Evolutionary conservation across 441 rosid species (phyloP).

Genomic region (Gossypium gossypioides): DNA sequence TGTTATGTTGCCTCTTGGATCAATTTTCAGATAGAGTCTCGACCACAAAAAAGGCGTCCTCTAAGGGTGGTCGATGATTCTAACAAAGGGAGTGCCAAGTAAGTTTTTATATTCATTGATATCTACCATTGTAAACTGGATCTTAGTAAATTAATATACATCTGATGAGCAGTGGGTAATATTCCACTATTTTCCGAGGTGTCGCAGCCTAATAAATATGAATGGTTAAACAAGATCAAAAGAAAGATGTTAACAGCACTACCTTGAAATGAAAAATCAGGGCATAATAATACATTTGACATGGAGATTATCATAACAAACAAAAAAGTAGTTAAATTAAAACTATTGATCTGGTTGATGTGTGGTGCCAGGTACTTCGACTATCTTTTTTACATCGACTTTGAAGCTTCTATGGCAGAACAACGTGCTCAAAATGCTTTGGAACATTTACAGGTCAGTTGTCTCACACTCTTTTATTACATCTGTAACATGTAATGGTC

Average conservation of each 20-base stretch:
- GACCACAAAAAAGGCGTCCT: constrained; percentile 65
- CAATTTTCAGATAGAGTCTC: constrained; percentile 70
- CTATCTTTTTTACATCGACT: constrained; percentile 78
- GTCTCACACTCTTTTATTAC: background rate
- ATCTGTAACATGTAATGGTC: background rate
- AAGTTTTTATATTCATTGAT: constrained; percentile 22
- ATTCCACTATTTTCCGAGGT: background rate
- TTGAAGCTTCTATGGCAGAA: constrained; percentile 96
- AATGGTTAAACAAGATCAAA: background rate
- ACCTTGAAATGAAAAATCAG: background rate
- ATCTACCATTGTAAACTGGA: background rate
- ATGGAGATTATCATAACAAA: background rate
- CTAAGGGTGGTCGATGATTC: constrained; percentile 67
- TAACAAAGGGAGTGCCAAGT: constrained; percentile 74
- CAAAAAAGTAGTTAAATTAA: background rate
- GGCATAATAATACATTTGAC: background rate
- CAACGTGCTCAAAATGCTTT: constrained; percentile 66
- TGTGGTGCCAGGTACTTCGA: constrained; percentile 64
- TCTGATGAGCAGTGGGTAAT: background rate
- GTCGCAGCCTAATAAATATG: background rate
- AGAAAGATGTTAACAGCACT: background rate
- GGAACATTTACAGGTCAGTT: constrained; percentile 65
- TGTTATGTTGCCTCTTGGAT: background rate
- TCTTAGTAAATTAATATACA: background rate
- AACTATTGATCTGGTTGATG: background rate